phyloP scores from a whole-genome alignment of 768 basidiomycete genomes.

The Agrocybe chaxingu region DNA sequence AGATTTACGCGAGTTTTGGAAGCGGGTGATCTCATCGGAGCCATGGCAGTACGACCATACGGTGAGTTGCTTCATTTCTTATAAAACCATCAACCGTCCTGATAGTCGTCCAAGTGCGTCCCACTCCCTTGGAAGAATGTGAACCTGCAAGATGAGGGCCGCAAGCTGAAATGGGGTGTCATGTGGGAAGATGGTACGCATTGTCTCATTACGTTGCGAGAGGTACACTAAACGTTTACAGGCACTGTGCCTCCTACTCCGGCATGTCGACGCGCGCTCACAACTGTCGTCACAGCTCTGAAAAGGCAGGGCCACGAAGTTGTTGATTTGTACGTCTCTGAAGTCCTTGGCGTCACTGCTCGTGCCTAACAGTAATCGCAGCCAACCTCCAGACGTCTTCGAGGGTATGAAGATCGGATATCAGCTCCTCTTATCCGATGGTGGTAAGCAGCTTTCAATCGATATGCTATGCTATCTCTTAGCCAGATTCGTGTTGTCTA shows the following conservation, averaged over 20 bases:
- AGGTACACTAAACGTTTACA: constrained; percentile 17
- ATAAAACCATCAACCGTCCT: background rate
- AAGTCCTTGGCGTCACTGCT: background rate
- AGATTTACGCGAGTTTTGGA: constrained; percentile 66
- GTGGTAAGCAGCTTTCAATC: constrained; percentile 32
- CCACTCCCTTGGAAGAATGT: constrained; percentile 48
- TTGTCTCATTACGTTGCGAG: background rate
- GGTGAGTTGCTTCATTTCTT: constrained; percentile 22
- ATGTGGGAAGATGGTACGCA: constrained; percentile 51
- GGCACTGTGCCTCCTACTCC: constrained; percentile 61
- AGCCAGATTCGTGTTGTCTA: constrained; percentile 16
- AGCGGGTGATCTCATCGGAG: constrained; percentile 52
- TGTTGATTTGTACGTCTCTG: constrained; percentile 51
- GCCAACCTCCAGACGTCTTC: constrained; percentile 44
- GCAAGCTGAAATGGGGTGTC: constrained; percentile 59
- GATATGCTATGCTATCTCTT: constrained; percentile 8
- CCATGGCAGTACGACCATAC: constrained; percentile 70
- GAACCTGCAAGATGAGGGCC: constrained; percentile 42
- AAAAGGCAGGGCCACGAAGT: constrained; percentile 61
- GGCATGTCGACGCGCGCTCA: constrained; percentile 57
- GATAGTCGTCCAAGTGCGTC: constrained; percentile 33
- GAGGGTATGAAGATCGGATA: constrained; percentile 51
- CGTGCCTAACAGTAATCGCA: constrained; percentile 10
- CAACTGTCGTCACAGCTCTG: constrained; percentile 48
- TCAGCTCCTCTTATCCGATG: constrained; percentile 55